Conservation (phyloP, 2,329 filamentous ascomycete genomes). For the Aschersonia sp. region DNA sequence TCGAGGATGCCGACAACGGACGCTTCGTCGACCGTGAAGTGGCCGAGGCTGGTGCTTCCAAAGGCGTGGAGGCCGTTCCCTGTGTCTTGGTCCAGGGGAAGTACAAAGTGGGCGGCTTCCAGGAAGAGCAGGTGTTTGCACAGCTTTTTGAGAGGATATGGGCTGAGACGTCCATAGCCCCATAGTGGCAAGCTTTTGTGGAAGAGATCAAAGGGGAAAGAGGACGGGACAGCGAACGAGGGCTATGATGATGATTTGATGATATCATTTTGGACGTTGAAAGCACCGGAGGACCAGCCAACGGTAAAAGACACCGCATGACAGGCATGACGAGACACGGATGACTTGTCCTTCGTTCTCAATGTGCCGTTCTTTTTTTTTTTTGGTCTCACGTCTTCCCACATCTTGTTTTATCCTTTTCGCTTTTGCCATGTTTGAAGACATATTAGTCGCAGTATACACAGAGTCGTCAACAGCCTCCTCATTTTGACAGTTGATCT, state of each 20-base stretch:
- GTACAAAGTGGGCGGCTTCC: conserved; percentile 58
- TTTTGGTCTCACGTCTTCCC: no score
- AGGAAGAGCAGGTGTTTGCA: conserved; percentile 51
- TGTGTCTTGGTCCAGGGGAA: conserved; percentile 56
- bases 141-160: conserved; percentile 48
- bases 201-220: neutral
- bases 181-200: neutral
- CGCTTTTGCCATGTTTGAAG: no score
- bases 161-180: conserved; percentile 1
- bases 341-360: no score
- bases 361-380: no score
- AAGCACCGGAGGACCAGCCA: no score
- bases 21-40: conserved; percentile 16
- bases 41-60: conserved; percentile 10
- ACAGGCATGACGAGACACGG: no score
- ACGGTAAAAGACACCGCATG: no score
- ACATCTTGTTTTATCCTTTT: no score
- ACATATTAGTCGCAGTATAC: no score
- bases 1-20: conserved; percentile 15
- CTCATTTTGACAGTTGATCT: no score
- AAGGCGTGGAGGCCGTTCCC: conserved; percentile 50
- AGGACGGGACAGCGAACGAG: neutral
- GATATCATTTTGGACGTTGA: no score
- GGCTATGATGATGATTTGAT: neutral
- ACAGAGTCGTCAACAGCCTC: no score